Evolutionary conservation across 2,329 filamentous ascomycete genomes (phyloP), one percentile per base, ranked within the genome.

Genomic region (Fusarium mexicanum): DNA sequence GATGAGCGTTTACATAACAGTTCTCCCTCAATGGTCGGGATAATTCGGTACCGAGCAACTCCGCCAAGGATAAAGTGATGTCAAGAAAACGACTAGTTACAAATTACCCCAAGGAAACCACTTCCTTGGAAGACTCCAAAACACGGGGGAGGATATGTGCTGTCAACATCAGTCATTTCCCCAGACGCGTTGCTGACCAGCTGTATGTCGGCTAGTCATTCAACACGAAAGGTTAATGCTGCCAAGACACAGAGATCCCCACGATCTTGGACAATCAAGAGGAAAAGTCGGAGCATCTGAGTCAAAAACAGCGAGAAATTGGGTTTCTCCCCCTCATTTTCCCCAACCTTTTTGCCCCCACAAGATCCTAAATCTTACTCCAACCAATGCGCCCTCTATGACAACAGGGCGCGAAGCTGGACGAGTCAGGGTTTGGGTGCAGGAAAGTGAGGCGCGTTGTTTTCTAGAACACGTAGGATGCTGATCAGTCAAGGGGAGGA

Each of bases 331-430:
- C 70, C 69, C 70, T 72, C 69, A 65, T 66, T 72, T 65, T 65
- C 70, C 70, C 70, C 69, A 72, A 72, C 58, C 61, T 54, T 31
- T 50, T 31, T 50, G 13, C 33, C 69, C 64, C 70, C 70, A 73
- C 70, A 69, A 64, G 40, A 63, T 60, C 16, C 54, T 53, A 9
- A 43, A 35, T 38, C 40, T 44, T 66, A 41, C 40, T 61, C 65
- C 70, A 73, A 73, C 40, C 57, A 44, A 44, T 53, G 50, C 33
- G 33, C 50, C 31, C 17, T 37, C 17, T 18, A 37, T 17, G 17
- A 37, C 35, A 37, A 37, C 35, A 37, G 48, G 57, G 43, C 17
- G 26, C 22, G 22, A 26, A 46, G 18, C n/a, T 12, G 31, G 47
- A n/a, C 51, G 66, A 66, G 66, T 66, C 60, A 70, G 37, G 38